Conservation (phyloP, 2,329 filamentous ascomycete genomes). For the Knoxdaviesia proteae region DNA sequence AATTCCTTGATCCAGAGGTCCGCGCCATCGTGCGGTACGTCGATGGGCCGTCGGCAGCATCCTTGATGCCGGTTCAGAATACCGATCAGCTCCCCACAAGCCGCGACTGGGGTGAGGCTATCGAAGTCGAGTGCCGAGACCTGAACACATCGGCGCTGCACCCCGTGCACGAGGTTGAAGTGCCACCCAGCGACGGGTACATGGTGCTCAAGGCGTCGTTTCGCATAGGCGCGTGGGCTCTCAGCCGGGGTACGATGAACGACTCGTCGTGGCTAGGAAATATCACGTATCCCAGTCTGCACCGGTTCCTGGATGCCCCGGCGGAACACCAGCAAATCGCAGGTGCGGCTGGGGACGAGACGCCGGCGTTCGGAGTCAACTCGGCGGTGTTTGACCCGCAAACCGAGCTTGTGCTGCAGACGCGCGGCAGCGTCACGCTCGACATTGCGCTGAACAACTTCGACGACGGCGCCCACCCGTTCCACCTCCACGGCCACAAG, state of each 20-base stretch:
- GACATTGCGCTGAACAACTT: conserved; percentile 14
- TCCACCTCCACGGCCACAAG: conserved; percentile 35
- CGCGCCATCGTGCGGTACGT: conserved; percentile 13
- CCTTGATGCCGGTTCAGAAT: accelerated
- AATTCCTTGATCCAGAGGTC: conserved; percentile 11
- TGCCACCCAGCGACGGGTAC: conserved; percentile 17
- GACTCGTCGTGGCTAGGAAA: conserved; percentile 24
- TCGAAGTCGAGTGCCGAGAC: conserved; percentile 28
- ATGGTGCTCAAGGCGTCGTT: conserved; percentile 30
- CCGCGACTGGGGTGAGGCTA: conserved; percentile 26
- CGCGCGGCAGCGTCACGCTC: conserved; percentile 25
- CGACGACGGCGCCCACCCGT: conserved; percentile 13
- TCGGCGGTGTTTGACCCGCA: conserved; percentile 10
- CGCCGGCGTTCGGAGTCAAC: conserved; percentile 10
- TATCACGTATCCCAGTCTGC: conserved; percentile 13
- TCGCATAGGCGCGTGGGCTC: conserved; percentile 29
- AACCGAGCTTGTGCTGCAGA: conserved; percentile 24
- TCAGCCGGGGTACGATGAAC: conserved; percentile 34
- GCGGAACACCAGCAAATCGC: conserved; percentile 1
- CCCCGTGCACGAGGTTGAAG: conserved; percentile 14
- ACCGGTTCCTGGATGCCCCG: conserved; percentile 13
- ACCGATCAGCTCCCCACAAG: conserved; percentile 12
- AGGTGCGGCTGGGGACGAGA: conserved; percentile 1
- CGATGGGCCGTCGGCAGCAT: background rate
- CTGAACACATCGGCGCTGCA: conserved; percentile 27